Evolutionary conservation across 2,329 filamentous ascomycete genomes (phyloP).

Genomic region (Alternaria consortialis): DNA sequence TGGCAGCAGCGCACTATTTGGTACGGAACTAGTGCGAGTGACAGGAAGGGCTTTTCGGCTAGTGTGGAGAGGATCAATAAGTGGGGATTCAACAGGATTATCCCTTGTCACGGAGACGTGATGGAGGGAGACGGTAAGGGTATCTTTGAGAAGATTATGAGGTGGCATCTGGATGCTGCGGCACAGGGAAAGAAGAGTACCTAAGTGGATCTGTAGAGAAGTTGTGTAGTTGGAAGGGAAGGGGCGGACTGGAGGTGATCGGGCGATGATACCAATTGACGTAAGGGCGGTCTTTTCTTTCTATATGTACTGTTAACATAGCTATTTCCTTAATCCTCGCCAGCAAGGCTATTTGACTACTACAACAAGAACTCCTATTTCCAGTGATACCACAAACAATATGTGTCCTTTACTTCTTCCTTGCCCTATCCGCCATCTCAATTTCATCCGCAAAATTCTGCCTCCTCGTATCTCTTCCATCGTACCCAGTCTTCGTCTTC

Average conservation of each 20-base stretch:
- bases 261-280: slow-evolving; percentile 2
- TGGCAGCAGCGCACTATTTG: slow-evolving; percentile 84
- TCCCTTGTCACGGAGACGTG: slow-evolving; percentile 94
- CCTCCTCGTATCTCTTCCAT: slow-evolving; percentile 3
- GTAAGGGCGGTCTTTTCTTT: neutral
- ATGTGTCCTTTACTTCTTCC: neutral
- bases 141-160: slow-evolving; percentile 79
- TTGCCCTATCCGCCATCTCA: neutral
- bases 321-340: neutral
- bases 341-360: neutral
- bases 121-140: slow-evolving; percentile 79
- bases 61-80: slow-evolving; percentile 73
- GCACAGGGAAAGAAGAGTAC: slow-evolving; percentile 9
- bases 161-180: slow-evolving; percentile 74
- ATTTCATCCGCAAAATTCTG: slow-evolving; percentile 2
- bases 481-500: neutral
- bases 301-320: neutral
- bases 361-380: neutral
- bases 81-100: slow-evolving; percentile 87
- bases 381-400: neutral
- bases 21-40: slow-evolving; percentile 71
- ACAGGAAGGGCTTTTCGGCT: slow-evolving; percentile 74
- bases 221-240: neutral
- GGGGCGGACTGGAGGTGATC: neutral
- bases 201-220: neutral